These are phyloP conservation scores for Protomyces arabidopsidicola DNA, from an alignment of 1,139 yeast species.

Conservation along the genomic window DNA sequence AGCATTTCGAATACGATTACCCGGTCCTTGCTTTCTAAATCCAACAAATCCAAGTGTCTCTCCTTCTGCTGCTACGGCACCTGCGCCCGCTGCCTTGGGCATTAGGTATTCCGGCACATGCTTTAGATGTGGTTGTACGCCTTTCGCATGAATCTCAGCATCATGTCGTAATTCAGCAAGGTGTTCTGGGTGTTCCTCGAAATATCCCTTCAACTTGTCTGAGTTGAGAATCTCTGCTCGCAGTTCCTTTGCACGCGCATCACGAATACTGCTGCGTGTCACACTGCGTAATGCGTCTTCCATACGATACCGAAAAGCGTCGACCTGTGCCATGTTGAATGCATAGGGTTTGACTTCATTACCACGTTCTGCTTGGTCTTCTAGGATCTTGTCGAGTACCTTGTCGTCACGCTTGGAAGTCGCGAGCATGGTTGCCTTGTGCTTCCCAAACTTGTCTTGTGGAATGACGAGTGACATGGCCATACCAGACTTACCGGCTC, in stretches of 20 bases:
- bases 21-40: slow-evolving; percentile 4
- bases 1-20: slow-evolving; percentile 18
- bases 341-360: slow-evolving; percentile 59
- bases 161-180: slow-evolving; percentile 84
- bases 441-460: slow-evolving; percentile 77
- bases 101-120: slow-evolving; percentile 87
- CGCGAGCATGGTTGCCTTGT: slow-evolving; percentile 67
- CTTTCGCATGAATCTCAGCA: slow-evolving; percentile 74
- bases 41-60: slow-evolving; percentile 13
- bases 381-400: slow-evolving; percentile 67
- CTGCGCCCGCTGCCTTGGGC: slow-evolving; percentile 62
- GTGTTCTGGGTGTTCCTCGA: slow-evolving; percentile 98
- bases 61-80: background rate
- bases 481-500: slow-evolving; percentile 95
- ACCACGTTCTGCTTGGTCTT: slow-evolving; percentile 58
- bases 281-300: slow-evolving; percentile 97
- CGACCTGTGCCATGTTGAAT: slow-evolving; percentile 88
- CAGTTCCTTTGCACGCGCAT: slow-evolving; percentile 87
- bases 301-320: slow-evolving; percentile 92
- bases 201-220: slow-evolving; percentile 86
- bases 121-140: slow-evolving; percentile 79
- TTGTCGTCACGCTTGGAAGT: slow-evolving; percentile 82
- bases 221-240: slow-evolving; percentile 81
- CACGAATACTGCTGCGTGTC: slow-evolving; percentile 82
- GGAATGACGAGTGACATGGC: slow-evolving; percentile 90